These are phyloP conservation scores for Pythium volutum DNA, from an alignment of 352 stramenopile species.

Conservation along the genomic window DNA sequence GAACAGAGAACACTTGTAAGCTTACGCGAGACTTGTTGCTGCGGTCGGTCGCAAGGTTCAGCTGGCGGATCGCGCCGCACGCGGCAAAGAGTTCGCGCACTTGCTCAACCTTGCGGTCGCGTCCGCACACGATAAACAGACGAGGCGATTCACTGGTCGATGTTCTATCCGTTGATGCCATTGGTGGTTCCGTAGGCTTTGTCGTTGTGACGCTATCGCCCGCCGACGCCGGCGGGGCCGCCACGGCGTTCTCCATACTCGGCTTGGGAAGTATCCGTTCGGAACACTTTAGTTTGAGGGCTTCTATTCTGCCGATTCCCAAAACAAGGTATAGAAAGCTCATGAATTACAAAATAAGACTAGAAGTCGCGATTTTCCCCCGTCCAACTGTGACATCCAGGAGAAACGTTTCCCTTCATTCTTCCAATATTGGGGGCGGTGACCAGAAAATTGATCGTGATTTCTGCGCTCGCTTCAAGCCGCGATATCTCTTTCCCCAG, in stretches of 20 bases:
- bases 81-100: conserved; percentile 54
- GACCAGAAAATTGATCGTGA: too few relatives aligned
- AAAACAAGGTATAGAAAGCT: background rate
- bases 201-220: background rate
- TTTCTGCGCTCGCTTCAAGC: background rate
- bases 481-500: background rate
- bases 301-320: background rate
- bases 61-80: conserved; percentile 59
- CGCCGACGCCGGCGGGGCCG: background rate
- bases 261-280: background rate
- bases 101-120: conserved; percentile 59
- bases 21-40: conserved; percentile 71
- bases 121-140: conserved; percentile 74
- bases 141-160: conserved; percentile 19
- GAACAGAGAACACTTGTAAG: background rate
- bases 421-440: background rate
- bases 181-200: background rate
- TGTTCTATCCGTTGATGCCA: background rate
- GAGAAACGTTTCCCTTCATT: background rate
- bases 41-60: conserved; percentile 71
- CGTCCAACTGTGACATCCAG: conserved; percentile 2
- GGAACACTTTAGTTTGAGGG: background rate
- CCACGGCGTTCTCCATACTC: background rate
- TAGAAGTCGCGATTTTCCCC: background rate
- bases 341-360: background rate